Conservation (phyloP, 73 alveolate species). For the Paramecium octaurelia region DNA sequence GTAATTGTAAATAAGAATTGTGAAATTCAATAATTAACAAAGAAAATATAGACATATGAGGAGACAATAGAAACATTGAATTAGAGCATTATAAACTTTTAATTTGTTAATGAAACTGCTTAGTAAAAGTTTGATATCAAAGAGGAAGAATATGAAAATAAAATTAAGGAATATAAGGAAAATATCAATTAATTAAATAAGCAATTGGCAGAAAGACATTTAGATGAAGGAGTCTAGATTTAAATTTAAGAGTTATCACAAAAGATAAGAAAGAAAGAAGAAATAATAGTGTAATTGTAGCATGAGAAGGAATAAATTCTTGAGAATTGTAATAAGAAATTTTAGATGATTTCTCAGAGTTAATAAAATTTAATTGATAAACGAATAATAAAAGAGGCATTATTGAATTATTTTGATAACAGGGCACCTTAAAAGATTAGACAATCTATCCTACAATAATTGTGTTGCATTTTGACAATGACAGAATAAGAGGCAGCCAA, state of each 20-base stretch:
- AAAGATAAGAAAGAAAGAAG: constrained; percentile 11
- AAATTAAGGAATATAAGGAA: neutral
- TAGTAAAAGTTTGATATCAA: neutral
- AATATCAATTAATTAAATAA: neutral
- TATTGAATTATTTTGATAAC: constrained; percentile 32
- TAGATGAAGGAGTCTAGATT: neutral
- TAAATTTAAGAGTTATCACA: neutral
- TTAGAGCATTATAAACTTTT: neutral
- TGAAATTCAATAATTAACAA: neutral
- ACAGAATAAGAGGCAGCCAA: neutral
- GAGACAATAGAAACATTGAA: constrained; percentile 17
- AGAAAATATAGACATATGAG: neutral
- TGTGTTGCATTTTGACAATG: neutral
- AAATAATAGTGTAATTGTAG: neutral
- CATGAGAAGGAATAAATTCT: constrained; percentile 23
- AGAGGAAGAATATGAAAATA: constrained; percentile 9
- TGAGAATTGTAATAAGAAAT: neutral
- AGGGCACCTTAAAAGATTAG: neutral
- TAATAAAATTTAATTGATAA: constrained; percentile 9
- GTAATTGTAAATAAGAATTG: neutral
- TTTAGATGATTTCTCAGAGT: neutral
- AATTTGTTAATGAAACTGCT: neutral
- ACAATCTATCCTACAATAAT: neutral
- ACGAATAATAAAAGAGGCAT: neutral
- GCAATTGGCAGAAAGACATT: neutral